These are phyloP conservation scores for Monilinia vaccinii-corymbosi DNA, from an alignment of 2,329 filamentous ascomycete species.

Conservation along the genomic window DNA sequence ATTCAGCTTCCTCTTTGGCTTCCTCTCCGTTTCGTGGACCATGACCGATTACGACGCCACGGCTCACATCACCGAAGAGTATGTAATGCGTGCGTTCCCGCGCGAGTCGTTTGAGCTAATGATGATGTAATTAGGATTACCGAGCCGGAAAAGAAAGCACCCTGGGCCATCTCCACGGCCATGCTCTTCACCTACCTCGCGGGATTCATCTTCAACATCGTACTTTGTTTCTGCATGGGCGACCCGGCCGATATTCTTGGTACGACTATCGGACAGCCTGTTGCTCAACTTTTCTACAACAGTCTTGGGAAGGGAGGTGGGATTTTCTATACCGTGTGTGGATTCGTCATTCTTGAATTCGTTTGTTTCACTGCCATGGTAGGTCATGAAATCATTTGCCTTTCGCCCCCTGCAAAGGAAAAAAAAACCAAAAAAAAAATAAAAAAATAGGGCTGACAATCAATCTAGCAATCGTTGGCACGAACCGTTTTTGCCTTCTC, in stretches of 20 bases:
- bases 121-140: slow-evolving; percentile 31
- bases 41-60: slow-evolving; percentile 47
- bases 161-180: slow-evolving; percentile 47
- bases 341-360: slow-evolving; percentile 49
- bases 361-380: slow-evolving; percentile 47
- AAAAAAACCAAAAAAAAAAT: no score
- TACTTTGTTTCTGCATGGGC: slow-evolving; percentile 46
- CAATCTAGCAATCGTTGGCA: slow-evolving; percentile 35
- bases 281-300: slow-evolving; percentile 50
- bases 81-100: slow-evolving; percentile 12
- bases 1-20: slow-evolving; percentile 51
- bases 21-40: slow-evolving; percentile 49
- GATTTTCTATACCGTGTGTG: slow-evolving; percentile 42
- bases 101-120: slow-evolving; percentile 8
- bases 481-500: slow-evolving; percentile 49
- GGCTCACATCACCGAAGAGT: slow-evolving; percentile 42
- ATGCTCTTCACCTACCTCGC: slow-evolving; percentile 46
- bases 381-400: slow-evolving; percentile 31
- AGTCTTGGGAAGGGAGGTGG: slow-evolving; percentile 43
- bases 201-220: slow-evolving; percentile 49
- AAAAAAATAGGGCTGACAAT: slow-evolving; percentile 32
- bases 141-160: slow-evolving; percentile 41
- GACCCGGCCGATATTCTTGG: slow-evolving; percentile 34
- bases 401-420: slow-evolving; percentile 29
- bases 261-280: slow-evolving; percentile 41